These are phyloP conservation scores for Syzygium jambos DNA, from an alignment of 345 rosid genomes.

Conservation along the genomic window DNA sequence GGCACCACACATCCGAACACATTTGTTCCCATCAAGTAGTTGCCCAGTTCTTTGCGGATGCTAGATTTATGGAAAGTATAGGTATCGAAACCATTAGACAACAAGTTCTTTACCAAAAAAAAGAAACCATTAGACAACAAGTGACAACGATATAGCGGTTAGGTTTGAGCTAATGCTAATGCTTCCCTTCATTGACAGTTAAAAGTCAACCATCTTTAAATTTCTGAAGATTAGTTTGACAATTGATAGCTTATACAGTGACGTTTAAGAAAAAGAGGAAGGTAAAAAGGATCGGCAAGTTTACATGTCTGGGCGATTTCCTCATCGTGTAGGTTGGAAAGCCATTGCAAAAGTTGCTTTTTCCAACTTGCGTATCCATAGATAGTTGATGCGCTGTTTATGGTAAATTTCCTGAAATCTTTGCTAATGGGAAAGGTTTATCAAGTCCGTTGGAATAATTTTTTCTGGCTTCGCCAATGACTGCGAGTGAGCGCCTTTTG, in stretches of 20 bases:
- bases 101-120: no score
- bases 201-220: background rate
- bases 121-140: background rate
- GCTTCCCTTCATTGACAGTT: background rate
- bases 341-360: background rate
- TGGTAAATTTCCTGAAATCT: background rate
- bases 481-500: background rate
- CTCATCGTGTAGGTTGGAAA: background rate
- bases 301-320: background rate
- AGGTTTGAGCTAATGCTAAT: background rate
- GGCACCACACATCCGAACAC: background rate
- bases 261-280: no score
- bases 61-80: background rate
- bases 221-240: background rate
- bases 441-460: background rate
- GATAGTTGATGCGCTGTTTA: background rate
- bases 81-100: background rate
- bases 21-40: background rate
- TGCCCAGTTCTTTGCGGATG: background rate
- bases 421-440: background rate
- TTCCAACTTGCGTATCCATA: background rate
- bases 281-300: background rate
- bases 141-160: background rate
- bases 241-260: background rate
- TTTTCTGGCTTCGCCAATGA: background rate